Evolutionary conservation across 768 basidiomycete species (phyloP).

Genomic region (Tricholomella constricta): DNA sequence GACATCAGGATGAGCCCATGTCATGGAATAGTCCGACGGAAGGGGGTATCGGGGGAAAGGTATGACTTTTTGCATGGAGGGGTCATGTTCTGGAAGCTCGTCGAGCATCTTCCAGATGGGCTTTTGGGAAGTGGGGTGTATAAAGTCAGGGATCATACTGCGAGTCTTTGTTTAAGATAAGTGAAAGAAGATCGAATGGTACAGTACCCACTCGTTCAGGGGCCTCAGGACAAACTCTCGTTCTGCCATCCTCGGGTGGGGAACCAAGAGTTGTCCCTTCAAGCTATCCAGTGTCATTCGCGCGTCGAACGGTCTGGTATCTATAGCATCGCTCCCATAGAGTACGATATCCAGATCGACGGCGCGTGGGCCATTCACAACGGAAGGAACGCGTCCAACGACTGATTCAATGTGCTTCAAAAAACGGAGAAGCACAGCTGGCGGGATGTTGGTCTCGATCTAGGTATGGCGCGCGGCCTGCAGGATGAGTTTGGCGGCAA

Average conservation of each 20-base stretch:
- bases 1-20: conserved; percentile 26
- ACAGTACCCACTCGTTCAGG: conserved; percentile 71
- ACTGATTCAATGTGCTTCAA: conserved; percentile 72
- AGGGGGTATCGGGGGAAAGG: conserved; percentile 67
- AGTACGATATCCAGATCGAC: conserved; percentile 89
- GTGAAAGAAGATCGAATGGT: background rate
- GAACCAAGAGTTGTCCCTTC: conserved; percentile 74
- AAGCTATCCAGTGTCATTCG: conserved; percentile 50
- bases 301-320: conserved; percentile 48
- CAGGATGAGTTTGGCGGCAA: background rate
- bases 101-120: conserved; percentile 49
- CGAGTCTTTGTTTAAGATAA: background rate
- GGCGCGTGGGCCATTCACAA: conserved; percentile 85
- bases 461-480: conserved; percentile 33
- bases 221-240: conserved; percentile 93
- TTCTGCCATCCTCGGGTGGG: conserved; percentile 80
- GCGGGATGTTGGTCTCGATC: conserved; percentile 75
- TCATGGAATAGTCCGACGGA: conserved; percentile 9
- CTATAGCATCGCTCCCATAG: conserved; percentile 64
- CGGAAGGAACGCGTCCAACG: conserved; percentile 78
- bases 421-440: conserved; percentile 56
- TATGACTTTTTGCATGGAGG: conserved; percentile 70
- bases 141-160: conserved; percentile 79
- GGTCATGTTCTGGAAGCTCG: conserved; percentile 37
- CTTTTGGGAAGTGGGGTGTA: conserved; percentile 61